Percentiles rank a stretch among this genome's conserved stretches.
Evolutionary conservation across 2,329 filamentous ascomycete species (phyloP).

Genomic region (Fusarium mundagurra): DNA sequence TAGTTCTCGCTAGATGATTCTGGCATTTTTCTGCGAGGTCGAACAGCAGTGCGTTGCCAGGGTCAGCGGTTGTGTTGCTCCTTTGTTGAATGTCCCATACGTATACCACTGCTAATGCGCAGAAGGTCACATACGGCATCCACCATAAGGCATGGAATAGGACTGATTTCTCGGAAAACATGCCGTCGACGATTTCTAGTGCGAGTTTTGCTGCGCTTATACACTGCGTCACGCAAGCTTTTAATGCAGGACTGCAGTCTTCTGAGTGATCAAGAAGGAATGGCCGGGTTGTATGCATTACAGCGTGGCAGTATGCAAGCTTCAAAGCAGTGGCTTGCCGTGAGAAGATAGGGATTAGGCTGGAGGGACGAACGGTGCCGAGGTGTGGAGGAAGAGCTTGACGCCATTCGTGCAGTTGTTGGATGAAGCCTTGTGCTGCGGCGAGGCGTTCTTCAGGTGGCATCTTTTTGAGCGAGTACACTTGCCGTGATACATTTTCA

Average conservation of each 20-base stretch:
- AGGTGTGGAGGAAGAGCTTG: constrained; percentile 54
- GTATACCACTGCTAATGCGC: constrained; percentile 63
- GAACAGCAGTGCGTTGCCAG: constrained; percentile 18
- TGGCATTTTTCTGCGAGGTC: constrained; percentile 37
- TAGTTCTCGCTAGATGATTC: constrained; percentile 9
- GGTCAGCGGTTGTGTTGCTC: background rate
- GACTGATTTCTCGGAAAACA: constrained; percentile 49
- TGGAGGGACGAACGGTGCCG: constrained; percentile 54
- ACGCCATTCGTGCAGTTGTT: constrained; percentile 53
- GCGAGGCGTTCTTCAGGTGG: constrained; percentile 50
- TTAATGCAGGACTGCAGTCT: background rate
- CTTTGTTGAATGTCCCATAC: constrained; percentile 55
- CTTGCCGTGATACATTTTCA: constrained; percentile 50
- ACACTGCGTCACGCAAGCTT: constrained; percentile 53
- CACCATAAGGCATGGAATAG: constrained; percentile 61
- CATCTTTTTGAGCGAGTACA: constrained; percentile 52
- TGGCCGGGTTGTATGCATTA: constrained; percentile 65
- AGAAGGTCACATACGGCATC: constrained; percentile 64
- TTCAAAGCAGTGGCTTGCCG: constrained; percentile 63
- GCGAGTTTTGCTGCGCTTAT: constrained; percentile 47
- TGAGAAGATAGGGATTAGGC: constrained; percentile 56
- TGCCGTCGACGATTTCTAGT: constrained; percentile 54
- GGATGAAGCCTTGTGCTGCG: constrained; percentile 50
- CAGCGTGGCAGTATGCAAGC: constrained; percentile 63
- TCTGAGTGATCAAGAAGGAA: constrained; percentile 57